phyloP scores from a whole-genome alignment of 345 rosid species.

The Theobroma cacao region DNA sequence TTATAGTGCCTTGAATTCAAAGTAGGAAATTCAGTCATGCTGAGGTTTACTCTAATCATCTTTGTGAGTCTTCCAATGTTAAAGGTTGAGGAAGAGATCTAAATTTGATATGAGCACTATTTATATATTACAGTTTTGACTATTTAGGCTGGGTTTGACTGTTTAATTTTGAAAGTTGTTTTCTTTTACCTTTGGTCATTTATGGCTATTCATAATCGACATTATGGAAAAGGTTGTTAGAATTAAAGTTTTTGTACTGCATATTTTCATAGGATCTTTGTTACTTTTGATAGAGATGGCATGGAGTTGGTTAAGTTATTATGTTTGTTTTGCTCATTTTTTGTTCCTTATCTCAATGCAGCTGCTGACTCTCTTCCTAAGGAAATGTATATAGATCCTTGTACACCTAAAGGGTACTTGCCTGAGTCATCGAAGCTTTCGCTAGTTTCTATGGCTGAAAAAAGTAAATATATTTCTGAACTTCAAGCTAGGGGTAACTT shows the following conservation, averaged over 20 bases:
- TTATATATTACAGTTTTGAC: background rate
- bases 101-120: background rate
- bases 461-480: conserved; percentile 28
- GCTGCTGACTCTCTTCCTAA: conserved; percentile 40
- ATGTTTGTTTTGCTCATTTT: background rate
- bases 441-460: conserved; percentile 39
- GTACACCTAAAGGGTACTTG: conserved; percentile 78
- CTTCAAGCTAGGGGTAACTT: conserved; percentile 76
- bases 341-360: conserved; percentile 24
- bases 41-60: background rate
- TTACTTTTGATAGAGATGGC: background rate
- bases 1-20: background rate
- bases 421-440: conserved; percentile 32
- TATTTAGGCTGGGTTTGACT: background rate
- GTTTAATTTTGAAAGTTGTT: background rate
- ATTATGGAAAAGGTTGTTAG: background rate
- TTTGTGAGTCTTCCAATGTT: background rate
- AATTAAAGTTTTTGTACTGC: background rate
- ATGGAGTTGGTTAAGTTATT: background rate
- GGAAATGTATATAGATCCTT: conserved; percentile 58
- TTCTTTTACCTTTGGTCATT: background rate
- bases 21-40: background rate
- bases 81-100: background rate
- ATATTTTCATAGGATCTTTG: conserved; percentile 2
- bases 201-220: background rate